Conservation (phyloP, 352 stramenopile species). For the Plasmopara viticola region DNA sequence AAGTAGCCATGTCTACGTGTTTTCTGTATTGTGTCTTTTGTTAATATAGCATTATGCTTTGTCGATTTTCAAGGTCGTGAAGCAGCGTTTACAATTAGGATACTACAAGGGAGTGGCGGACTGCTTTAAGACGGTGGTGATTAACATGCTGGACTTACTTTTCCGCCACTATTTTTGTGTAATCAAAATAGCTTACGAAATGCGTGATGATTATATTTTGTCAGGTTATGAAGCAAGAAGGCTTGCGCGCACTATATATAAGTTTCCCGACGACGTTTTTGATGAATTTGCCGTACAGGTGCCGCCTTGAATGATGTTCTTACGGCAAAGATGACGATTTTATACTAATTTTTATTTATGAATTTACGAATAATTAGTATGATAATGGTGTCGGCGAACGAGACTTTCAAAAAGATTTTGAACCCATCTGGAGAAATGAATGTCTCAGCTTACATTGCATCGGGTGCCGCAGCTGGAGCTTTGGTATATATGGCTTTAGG, state of each 20-base stretch:
- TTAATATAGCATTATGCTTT: background rate
- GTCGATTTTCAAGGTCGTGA: constrained; percentile 80
- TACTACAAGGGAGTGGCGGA: constrained; percentile 93
- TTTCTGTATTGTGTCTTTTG: background rate
- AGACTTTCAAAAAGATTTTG: constrained; percentile 93
- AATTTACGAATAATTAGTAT: constrained; percentile 47
- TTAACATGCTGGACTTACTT: constrained; percentile 15
- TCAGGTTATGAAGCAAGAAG: constrained; percentile 73
- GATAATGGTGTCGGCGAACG: constrained; percentile 98
- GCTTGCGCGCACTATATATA: constrained; percentile 84
- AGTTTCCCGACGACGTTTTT: constrained; percentile 96
- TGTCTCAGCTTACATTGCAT: constrained; percentile 89
- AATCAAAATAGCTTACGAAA: background rate
- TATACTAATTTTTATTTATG: constrained; percentile 1
- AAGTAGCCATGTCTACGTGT: constrained; percentile 10
- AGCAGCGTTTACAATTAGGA: constrained; percentile 98
- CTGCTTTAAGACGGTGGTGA: constrained; percentile 79
- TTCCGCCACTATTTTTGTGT: constrained; percentile 3
- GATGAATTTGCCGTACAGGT: constrained; percentile 98
- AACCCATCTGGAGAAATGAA: constrained; percentile 86
- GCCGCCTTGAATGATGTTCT: background rate
- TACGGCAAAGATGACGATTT: background rate
- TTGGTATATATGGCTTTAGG: constrained; percentile 52
- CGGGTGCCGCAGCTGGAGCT: constrained; percentile 90
- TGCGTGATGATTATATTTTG: background rate